Evolutionary conservation across 148 eudicot genomes (phyloP).

Genomic region (Tetragonia tetragonoides): DNA sequence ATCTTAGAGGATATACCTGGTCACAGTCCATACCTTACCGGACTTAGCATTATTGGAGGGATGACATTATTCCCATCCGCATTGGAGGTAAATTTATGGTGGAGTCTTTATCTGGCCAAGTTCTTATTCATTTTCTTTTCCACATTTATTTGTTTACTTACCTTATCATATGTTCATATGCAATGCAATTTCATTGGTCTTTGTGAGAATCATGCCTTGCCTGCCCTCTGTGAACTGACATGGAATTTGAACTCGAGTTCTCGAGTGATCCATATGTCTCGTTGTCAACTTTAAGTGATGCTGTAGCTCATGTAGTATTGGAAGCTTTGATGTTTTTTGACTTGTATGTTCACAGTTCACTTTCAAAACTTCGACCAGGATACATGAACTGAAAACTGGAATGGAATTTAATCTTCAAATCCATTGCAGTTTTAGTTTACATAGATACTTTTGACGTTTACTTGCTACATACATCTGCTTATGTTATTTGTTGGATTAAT

Average conservation of each 20-base stretch:
- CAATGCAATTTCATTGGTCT: neutral
- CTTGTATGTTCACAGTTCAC: neutral
- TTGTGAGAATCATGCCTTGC: neutral
- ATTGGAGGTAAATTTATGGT: constrained; percentile 47
- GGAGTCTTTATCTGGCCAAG: neutral
- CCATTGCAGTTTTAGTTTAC: no score
- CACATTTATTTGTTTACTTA: neutral
- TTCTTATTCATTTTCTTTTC: neutral
- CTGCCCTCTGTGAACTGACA: neutral
- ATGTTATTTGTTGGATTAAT: neutral
- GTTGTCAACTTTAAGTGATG: neutral
- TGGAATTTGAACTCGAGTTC: neutral
- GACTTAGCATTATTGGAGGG: constrained; percentile 94
- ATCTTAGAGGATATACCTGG: constrained; percentile 84
- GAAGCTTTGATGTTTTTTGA: neutral
- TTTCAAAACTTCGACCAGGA: no score
- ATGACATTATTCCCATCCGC: constrained; percentile 88
- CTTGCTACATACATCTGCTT: neutral
- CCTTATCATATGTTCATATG: neutral
- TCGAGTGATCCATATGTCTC: neutral
- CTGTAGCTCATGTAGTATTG: neutral
- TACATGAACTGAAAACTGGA: no score
- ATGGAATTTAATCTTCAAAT: no score
- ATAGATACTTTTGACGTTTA: no score
- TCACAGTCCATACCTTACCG: constrained; percentile 77